phyloP scores from a whole-genome alignment of 805 yeast genomes.

The Myxozyma kluyveri region DNA sequence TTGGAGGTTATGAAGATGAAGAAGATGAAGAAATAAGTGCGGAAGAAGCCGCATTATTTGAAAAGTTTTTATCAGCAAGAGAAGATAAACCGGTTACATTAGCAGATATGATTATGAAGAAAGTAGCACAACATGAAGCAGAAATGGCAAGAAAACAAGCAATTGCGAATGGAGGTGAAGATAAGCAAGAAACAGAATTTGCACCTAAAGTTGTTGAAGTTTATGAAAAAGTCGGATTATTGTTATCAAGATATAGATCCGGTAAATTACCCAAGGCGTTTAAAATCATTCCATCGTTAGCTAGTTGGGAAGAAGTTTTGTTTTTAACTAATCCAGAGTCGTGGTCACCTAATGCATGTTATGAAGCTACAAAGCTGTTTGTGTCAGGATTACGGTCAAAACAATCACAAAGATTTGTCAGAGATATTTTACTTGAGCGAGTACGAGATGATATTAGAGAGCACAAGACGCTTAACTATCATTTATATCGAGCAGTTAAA shows the following conservation, averaged over 20 bases:
- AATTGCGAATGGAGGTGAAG: constrained; percentile 8
- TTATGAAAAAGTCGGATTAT: constrained; percentile 84
- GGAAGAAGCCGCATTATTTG: constrained; percentile 74
- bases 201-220: constrained; percentile 98
- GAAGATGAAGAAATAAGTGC: constrained; percentile 44
- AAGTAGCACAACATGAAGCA: constrained; percentile 70
- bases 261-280: constrained; percentile 96
- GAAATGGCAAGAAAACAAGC: constrained; percentile 30
- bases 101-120: constrained; percentile 92
- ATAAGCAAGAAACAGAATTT: constrained; percentile 40
- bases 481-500: constrained; percentile 84
- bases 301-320: constrained; percentile 92
- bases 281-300: constrained; percentile 88
- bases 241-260: constrained; percentile 83
- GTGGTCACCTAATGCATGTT: constrained; percentile 95
- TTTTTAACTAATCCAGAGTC: constrained; percentile 87
- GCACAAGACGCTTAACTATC: constrained; percentile 72
- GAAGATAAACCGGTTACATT: constrained; percentile 37
- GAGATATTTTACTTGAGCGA: constrained; percentile 40
- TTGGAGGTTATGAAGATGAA: constrained; percentile 39
- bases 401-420: constrained; percentile 68
- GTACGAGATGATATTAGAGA: constrained; percentile 43
- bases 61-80: constrained; percentile 51
- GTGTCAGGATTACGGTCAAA: constrained; percentile 84
- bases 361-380: constrained; percentile 91